A percentile compares a stretch with the other conserved stretches of the same genome.
Evolutionary conservation across 1,284 basidiomycete genomes (phyloP).

Genomic region (Heterobasidion annosum): DNA sequence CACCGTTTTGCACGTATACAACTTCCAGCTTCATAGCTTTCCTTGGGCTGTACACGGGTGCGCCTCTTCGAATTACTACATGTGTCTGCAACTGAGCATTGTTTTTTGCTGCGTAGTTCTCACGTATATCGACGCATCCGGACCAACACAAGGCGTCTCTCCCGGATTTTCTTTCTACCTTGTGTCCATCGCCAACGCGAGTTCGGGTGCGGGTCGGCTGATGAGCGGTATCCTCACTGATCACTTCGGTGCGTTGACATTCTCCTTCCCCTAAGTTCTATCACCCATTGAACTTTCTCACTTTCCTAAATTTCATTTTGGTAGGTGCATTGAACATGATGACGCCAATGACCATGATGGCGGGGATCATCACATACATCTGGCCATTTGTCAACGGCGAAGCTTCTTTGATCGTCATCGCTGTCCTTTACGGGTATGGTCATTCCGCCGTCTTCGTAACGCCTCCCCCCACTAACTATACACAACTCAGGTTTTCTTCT

Average conservation of each 20-base stretch:
- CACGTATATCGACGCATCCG: slow-evolving; percentile 39
- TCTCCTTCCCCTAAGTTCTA: neutral
- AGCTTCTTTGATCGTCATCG: slow-evolving; percentile 32
- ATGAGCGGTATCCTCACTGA: slow-evolving; percentile 30
- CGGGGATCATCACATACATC: slow-evolving; percentile 42
- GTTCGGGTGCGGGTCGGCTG: slow-evolving; percentile 33
- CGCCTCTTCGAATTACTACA: neutral
- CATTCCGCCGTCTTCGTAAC: neutral
- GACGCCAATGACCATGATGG: slow-evolving; percentile 38
- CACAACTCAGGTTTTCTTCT: slow-evolving; percentile 29
- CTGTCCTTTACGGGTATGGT: slow-evolving; percentile 42
- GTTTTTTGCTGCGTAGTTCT: slow-evolving; percentile 23
- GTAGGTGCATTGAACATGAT: slow-evolving; percentile 46
- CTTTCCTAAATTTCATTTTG: no score
- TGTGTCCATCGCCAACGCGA: slow-evolving; percentile 35
- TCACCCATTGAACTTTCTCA: neutral
- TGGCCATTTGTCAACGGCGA: slow-evolving; percentile 46
- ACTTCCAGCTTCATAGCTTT: slow-evolving; percentile 35
- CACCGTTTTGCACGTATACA: slow-evolving; percentile 34
- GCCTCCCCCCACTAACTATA: neutral
- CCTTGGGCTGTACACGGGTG: slow-evolving; percentile 55
- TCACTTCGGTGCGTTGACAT: slow-evolving; percentile 19
- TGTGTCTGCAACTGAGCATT: slow-evolving; percentile 1
- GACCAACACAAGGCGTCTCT: slow-evolving; percentile 25
- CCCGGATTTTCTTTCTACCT: slow-evolving; percentile 33